A percentile compares a stretch with the other conserved stretches of the same genome.
phyloP scores from a whole-genome alignment of 148 eudicot genomes.

The Chenopodium quinoa region DNA sequence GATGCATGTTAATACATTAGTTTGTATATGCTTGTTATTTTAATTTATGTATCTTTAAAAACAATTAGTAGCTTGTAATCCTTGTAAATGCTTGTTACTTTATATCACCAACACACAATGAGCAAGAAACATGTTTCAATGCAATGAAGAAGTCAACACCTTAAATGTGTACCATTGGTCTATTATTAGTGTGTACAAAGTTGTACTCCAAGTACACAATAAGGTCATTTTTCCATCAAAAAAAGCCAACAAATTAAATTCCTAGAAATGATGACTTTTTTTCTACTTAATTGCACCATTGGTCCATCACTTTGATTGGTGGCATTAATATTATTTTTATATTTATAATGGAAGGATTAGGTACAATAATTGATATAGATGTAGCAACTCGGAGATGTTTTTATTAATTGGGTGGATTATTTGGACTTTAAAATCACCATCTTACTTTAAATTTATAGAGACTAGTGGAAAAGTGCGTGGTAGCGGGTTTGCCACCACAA shows the following conservation, averaged over 20 bases:
- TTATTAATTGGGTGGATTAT: not conserved
- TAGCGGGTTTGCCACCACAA: not conserved
- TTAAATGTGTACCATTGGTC: not conserved
- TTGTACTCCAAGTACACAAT: slow-evolving; percentile 1
- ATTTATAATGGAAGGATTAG: slow-evolving; percentile 15
- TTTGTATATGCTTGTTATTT: no score
- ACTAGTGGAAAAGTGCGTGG: not conserved
- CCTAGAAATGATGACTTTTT: not conserved
- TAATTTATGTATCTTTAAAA: no score
- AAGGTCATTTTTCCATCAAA: not conserved
- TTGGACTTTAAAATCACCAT: not conserved
- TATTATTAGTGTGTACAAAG: not conserved
- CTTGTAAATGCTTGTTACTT: no score
- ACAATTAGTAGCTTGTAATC: no score
- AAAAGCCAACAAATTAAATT: not conserved
- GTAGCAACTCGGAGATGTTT: slow-evolving; percentile 14
- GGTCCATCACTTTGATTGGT: not conserved
- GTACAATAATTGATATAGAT: slow-evolving; percentile 10
- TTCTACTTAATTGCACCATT: not conserved
- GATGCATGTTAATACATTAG: no score
- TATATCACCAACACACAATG: no score
- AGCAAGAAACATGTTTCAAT: no score
- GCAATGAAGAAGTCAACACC: no score
- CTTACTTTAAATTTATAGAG: not conserved
- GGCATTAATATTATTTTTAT: not conserved